Evolutionary conservation across 495 filamentous ascomycete species (phyloP).

Genomic region (Aspergillus carlsbadensis): DNA sequence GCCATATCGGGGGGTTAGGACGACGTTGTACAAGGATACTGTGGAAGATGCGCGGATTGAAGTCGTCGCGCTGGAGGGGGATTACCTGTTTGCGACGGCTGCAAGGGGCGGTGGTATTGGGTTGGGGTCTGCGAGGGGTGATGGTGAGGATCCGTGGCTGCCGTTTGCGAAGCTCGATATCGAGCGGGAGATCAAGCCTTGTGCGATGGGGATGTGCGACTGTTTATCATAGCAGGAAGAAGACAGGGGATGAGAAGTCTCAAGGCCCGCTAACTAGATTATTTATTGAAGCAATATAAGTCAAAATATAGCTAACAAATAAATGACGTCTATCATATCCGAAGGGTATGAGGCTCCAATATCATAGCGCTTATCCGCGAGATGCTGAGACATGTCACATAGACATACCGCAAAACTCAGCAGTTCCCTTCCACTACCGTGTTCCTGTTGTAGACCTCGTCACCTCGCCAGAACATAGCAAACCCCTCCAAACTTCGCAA

Average conservation of each 20-base stretch:
- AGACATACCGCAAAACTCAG: no score
- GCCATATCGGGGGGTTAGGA: constrained; percentile 49
- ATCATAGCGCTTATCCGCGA: neutral
- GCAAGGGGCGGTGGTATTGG: constrained; percentile 37
- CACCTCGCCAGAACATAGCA: neutral
- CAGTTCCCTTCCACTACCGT: neutral
- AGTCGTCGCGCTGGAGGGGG: constrained; percentile 57
- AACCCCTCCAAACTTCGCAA: neutral
- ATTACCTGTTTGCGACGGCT: constrained; percentile 63
- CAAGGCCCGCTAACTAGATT: neutral
- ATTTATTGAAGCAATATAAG: neutral
- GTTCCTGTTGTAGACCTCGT: neutral
- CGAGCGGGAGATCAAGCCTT: constrained; percentile 30
- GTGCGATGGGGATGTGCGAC: constrained; percentile 27
- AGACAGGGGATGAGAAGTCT: neutral
- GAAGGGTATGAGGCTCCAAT: constrained; percentile 5
- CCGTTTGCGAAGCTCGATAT: constrained; percentile 29
- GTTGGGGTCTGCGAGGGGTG: neutral
- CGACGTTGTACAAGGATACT: constrained; percentile 46
- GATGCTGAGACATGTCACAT: neutral
- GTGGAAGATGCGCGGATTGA: constrained; percentile 59
- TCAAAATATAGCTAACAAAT: constrained; percentile 2
- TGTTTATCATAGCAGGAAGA: constrained; percentile 17
- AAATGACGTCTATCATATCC: constrained; percentile 6
- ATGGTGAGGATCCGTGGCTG: constrained; percentile 20